A percentile compares a stretch with the other conserved stretches of the same genome.
Conservation (phyloP, 345 rosid genomes). For the Fremontodendron californicum region DNA sequence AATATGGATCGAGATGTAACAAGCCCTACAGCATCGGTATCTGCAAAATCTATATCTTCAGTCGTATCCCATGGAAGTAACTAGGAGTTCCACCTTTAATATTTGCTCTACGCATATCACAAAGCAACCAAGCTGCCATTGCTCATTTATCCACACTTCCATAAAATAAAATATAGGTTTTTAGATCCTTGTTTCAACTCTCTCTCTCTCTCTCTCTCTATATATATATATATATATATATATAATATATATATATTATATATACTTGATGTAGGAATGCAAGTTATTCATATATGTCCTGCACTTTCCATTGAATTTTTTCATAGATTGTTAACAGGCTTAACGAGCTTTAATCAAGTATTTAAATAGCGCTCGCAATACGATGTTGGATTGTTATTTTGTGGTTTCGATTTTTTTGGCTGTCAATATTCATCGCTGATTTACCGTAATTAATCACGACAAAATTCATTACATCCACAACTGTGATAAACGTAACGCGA, state of each 20-base stretch:
- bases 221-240: too few species aligned
- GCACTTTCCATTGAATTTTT: not conserved
- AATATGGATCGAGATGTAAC: slow-evolving; percentile 44
- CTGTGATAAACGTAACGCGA: too few species aligned
- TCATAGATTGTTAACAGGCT: slow-evolving; percentile 1
- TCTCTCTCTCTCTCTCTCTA: too few species aligned
- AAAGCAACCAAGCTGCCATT: not conserved
- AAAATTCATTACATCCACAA: too few species aligned
- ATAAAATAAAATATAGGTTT: not conserved
- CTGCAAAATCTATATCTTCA: slow-evolving; percentile 31
- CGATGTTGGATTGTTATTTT: too few species aligned
- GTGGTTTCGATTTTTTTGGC: too few species aligned
- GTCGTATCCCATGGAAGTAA: slow-evolving; percentile 41
- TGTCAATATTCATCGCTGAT: too few species aligned
- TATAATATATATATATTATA: not conserved
- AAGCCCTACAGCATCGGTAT: slow-evolving; percentile 52
- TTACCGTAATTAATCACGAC: too few species aligned
- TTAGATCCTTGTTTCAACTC: not conserved
- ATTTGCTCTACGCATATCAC: not conserved
- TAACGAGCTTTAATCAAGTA: too few species aligned
- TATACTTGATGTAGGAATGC: not conserved
- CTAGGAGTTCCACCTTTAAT: slow-evolving; percentile 15
- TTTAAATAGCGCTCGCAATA: too few species aligned
- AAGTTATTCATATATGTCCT: not conserved
- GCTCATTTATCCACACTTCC: not conserved